Conservation (phyloP, 192 early-diverging fungal species). For the Chytriomyces sp. region DNA sequence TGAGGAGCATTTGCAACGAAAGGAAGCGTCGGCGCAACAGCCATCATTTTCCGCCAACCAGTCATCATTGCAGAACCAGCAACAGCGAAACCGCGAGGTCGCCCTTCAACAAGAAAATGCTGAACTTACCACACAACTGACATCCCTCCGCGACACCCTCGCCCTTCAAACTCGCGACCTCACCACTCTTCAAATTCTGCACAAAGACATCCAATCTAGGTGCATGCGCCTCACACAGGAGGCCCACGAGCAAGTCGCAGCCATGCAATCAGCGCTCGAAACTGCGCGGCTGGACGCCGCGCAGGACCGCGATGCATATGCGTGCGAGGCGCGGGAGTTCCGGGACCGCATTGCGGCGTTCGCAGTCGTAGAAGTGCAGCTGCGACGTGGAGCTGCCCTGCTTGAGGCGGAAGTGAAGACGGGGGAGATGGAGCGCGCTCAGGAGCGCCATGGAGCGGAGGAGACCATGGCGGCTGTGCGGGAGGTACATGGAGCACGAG, state of each 20-base stretch:
- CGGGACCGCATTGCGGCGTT: neutral
- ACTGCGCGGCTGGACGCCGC: neutral
- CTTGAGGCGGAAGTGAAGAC: slow-evolving; percentile 16
- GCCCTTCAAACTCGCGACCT: neutral
- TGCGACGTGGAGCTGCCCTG: neutral
- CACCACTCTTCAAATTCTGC: neutral
- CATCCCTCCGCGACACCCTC: neutral
- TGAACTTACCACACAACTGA: neutral
- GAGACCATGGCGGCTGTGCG: neutral
- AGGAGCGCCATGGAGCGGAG: neutral
- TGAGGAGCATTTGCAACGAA: neutral
- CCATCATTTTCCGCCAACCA: neutral
- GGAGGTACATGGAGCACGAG: neutral
- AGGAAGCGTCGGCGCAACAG: neutral
- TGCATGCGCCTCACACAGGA: neutral
- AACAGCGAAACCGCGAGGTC: no score
- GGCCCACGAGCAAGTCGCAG: neutral
- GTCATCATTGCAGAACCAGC: no score
- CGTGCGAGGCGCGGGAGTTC: neutral
- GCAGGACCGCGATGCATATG: neutral
- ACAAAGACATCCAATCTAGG: neutral
- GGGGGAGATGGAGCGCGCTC: neutral
- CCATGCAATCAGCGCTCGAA: neutral
- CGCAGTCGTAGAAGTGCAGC: neutral
- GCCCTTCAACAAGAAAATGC: neutral